A percentile compares a stretch with the other conserved stretches of the same genome.
Conservation (phyloP, 1,284 basidiomycete genomes). For the Ceratorhiza oryzae-sativae region DNA sequence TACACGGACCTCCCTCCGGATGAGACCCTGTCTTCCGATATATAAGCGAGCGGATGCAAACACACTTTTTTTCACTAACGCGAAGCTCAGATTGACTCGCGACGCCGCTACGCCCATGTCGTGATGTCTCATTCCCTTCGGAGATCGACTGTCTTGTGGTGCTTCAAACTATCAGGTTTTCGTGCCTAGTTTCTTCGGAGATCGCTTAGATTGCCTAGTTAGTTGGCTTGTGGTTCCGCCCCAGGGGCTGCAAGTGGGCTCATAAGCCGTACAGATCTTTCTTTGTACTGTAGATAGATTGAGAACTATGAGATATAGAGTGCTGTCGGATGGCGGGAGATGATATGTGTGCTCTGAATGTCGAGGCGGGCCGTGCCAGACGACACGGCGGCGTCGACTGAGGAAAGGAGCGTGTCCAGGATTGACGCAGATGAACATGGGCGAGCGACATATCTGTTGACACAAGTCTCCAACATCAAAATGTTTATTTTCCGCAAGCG, state of each 20-base stretch:
- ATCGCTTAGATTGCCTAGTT: background rate
- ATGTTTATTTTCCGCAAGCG: slow-evolving; percentile 5
- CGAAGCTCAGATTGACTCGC: slow-evolving; percentile 40
- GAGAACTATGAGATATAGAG: background rate
- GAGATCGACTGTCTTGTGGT: slow-evolving; percentile 22
- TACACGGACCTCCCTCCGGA: slow-evolving; percentile 1
- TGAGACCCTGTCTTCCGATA: background rate
- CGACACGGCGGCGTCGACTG: too few species aligned
- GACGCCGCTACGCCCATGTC: background rate
- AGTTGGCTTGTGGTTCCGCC: background rate
- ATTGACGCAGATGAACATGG: too few species aligned
- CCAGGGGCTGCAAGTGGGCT: background rate
- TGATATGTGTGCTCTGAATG: too few species aligned
- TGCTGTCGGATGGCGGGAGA: too few species aligned
- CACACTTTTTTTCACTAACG: background rate
- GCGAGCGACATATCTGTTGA: background rate
- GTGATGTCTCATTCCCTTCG: slow-evolving; percentile 39
- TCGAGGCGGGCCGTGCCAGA: too few species aligned
- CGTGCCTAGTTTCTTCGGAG: background rate
- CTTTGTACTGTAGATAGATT: background rate
- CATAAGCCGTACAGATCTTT: slow-evolving; percentile 10
- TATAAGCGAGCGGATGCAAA: slow-evolving; percentile 19
- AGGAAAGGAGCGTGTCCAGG: too few species aligned
- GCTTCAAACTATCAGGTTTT: background rate
- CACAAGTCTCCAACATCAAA: background rate